Evolutionary conservation across 306 rosid species (phyloP).

Genomic region (Acacia melanoxylon): DNA sequence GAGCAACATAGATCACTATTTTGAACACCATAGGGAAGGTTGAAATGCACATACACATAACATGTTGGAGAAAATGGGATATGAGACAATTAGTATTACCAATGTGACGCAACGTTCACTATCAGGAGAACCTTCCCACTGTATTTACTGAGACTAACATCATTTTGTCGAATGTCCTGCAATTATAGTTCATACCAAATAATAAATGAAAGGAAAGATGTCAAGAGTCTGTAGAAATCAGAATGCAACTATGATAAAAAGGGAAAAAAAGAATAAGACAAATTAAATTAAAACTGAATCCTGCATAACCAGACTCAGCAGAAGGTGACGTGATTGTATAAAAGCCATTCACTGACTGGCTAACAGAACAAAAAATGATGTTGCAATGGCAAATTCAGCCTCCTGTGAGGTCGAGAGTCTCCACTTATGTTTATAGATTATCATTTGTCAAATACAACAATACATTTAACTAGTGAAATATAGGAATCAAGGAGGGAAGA

Average conservation of each 20-base stretch:
- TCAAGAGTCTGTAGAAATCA: neutral
- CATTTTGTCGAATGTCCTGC: conserved; percentile 81
- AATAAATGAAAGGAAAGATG: neutral
- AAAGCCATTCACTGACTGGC: neutral
- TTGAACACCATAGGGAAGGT: conserved; percentile 10
- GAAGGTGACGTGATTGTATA: neutral
- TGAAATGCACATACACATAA: conserved; percentile 6
- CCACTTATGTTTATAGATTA: neutral
- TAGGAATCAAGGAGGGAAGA: neutral
- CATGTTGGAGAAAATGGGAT: neutral
- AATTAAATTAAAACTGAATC: conserved; percentile 2
- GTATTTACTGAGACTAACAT: conserved; percentile 67
- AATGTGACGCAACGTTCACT: conserved; percentile 89
- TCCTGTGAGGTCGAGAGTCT: neutral
- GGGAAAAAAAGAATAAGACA: conserved; percentile 3
- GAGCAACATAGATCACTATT: neutral
- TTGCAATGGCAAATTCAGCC: neutral
- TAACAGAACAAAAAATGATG: neutral
- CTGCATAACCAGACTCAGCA: neutral
- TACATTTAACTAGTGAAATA: neutral
- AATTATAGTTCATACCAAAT: conserved; percentile 35
- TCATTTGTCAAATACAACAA: neutral
- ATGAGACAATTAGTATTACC: conserved; percentile 47
- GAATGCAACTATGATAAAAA: neutral
- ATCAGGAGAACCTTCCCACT: conserved; percentile 74